Percentiles rank a stretch among this genome's conserved stretches.
Conservation (phyloP, 2,329 filamentous ascomycete genomes). For the Colletotrichum endophyticum region DNA sequence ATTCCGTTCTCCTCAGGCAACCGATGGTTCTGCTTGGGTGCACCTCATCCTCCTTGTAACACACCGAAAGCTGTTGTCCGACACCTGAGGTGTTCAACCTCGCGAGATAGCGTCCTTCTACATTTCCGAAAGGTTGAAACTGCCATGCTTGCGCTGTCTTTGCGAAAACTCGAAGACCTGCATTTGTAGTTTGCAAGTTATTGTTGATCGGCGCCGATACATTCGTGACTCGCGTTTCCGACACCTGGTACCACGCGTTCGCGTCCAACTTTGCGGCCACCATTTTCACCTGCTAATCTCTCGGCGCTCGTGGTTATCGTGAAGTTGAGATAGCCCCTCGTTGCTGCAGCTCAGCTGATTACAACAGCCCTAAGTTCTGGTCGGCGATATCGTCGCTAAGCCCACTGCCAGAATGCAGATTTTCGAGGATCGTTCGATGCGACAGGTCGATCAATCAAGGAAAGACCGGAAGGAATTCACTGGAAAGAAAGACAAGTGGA, state of each 20-base stretch:
- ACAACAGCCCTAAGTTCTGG: accelerated
- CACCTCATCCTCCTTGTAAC: conserved; percentile 27
- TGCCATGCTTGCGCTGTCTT: conserved; percentile 26
- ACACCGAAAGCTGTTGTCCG: conserved; percentile 33
- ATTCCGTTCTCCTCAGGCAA: conserved; percentile 30
- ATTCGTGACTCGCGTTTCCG: conserved; percentile 37
- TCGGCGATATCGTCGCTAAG: background rate
- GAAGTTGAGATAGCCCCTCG: background rate
- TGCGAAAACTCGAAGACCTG: conserved; percentile 26
- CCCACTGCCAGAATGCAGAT: background rate
- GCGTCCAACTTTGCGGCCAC: conserved; percentile 32
- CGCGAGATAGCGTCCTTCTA: conserved; percentile 34
- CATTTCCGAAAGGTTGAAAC: conserved; percentile 30
- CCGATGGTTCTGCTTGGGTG: conserved; percentile 29
- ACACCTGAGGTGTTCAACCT: conserved; percentile 31
- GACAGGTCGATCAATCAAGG: background rate
- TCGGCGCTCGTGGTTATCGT: background rate
- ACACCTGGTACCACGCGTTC: conserved; percentile 40
- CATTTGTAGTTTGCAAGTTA: conserved; percentile 20
- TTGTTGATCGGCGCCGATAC: conserved; percentile 15
- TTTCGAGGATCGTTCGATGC: background rate
- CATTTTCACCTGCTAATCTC: background rate
- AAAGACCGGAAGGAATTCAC: background rate
- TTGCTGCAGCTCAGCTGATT: background rate
- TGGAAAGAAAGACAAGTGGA: background rate